These are phyloP conservation scores for Rhizoclosmatium sp. DNA, from an alignment of 192 early-diverging fungal species.

Conservation along the genomic window DNA sequence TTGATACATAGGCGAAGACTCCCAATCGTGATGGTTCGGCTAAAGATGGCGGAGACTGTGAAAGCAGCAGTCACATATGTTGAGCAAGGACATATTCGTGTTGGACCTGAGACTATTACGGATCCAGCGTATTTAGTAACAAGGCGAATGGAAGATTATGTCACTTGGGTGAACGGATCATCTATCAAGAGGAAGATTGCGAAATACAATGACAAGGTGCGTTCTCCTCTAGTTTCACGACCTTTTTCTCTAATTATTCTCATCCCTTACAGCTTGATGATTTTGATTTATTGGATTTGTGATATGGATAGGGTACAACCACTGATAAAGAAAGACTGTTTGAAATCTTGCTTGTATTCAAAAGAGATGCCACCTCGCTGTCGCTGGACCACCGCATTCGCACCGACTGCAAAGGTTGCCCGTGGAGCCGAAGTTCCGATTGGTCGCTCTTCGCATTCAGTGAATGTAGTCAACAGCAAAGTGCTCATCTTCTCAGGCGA, in stretches of 20 bases:
- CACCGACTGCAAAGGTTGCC: not conserved
- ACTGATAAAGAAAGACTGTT: no score
- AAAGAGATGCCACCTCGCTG: not conserved
- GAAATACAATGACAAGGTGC: slow-evolving; percentile 68
- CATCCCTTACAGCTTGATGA: slow-evolving; percentile 74
- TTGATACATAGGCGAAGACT: slow-evolving; percentile 67
- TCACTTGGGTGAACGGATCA: slow-evolving; percentile 97
- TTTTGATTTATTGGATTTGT: slow-evolving; percentile 80
- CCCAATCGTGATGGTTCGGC: slow-evolving; percentile 91
- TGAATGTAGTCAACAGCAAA: not conserved
- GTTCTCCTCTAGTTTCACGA: not conserved
- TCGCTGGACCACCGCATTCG: not conserved
- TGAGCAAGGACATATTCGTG: slow-evolving; percentile 94
- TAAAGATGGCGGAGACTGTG: slow-evolving; percentile 95
- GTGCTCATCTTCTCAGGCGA: not conserved
- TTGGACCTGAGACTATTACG: slow-evolving; percentile 88
- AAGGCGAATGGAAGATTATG: slow-evolving; percentile 93
- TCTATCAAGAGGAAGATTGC: slow-evolving; percentile 97
- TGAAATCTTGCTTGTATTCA: not conserved
- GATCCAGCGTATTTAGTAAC: slow-evolving; percentile 91
- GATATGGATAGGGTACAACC: not conserved
- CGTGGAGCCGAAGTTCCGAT: slow-evolving; percentile 3
- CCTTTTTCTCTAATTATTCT: not conserved
- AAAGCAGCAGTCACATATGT: slow-evolving; percentile 89
- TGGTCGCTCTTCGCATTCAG: not conserved